Percentiles rank a stretch among this genome's conserved stretches.
Evolutionary conservation across 495 filamentous ascomycete species (phyloP).

Genomic region (Pyrenopolyporus hunteri): DNA sequence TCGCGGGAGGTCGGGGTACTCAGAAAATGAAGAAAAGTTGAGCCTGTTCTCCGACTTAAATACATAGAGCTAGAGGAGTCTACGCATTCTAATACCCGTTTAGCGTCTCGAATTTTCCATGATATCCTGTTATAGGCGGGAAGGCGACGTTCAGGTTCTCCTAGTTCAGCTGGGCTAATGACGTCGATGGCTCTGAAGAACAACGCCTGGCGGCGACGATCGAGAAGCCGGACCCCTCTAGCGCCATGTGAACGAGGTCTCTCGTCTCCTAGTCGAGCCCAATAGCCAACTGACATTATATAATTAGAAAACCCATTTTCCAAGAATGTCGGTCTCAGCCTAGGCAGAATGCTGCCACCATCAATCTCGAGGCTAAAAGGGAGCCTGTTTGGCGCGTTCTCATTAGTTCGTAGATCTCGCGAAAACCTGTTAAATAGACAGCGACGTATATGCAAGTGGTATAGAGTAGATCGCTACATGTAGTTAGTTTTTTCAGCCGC

Average conservation of each 20-base stretch:
- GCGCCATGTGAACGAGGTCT: conserved; percentile 1
- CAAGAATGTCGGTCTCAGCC: conserved; percentile 2
- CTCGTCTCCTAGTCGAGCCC: not conserved
- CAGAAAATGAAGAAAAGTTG: not conserved
- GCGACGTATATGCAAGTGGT: no score
- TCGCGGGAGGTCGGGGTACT: not conserved
- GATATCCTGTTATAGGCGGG: conserved; percentile 12
- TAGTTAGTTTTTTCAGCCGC: no score
- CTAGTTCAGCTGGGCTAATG: conserved; percentile 7
- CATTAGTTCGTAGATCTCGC: not conserved
- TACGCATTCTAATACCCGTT: not conserved
- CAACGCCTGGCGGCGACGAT: conserved; percentile 15
- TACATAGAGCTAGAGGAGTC: not conserved
- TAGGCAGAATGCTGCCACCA: not conserved
- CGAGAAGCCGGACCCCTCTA: conserved; percentile 20
- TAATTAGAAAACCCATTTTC: conserved; percentile 17
- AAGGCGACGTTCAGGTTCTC: not conserved
- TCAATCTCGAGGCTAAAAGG: not conserved
- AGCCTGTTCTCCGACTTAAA: not conserved
- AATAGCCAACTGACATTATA: conserved; percentile 22
- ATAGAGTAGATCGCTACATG: no score
- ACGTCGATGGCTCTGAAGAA: conserved; percentile 22
- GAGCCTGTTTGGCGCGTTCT: not conserved
- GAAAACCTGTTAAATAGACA: conserved; percentile 13
- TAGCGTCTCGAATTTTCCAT: conserved; percentile 16